Conservation (phyloP, 179 eudicot genomes). For the Corrigiola litoralis region DNA sequence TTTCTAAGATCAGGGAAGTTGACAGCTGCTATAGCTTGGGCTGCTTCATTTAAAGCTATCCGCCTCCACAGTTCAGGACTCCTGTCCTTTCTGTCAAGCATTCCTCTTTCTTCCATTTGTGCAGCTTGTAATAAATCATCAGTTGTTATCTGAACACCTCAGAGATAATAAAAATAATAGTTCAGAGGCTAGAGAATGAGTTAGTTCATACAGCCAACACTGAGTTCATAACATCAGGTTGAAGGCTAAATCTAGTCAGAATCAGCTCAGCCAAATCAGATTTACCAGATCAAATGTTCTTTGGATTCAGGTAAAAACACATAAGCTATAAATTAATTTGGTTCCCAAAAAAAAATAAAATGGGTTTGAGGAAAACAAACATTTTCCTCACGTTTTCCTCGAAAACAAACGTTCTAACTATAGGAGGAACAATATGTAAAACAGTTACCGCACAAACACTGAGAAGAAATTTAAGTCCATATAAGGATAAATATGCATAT, state of each 20-base stretch:
- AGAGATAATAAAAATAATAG: not conserved
- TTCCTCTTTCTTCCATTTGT: conserved; percentile 83
- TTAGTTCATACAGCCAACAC: not conserved
- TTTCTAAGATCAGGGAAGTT: conserved; percentile 79
- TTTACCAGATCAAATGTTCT: not conserved
- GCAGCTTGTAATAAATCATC: conserved; percentile 94
- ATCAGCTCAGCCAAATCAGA: not conserved
- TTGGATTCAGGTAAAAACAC: not conserved
- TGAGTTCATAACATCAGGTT: not conserved
- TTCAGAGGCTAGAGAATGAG: not conserved
- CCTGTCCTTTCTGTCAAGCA: conserved; percentile 72
- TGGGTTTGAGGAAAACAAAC: no score
- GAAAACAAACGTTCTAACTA: no score
- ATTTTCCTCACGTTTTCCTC: no score
- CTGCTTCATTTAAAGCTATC: conserved; percentile 87
- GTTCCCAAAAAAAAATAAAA: no score
- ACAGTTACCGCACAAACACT: no score
- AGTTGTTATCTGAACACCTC: conserved; percentile 59
- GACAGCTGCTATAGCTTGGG: conserved; percentile 76
- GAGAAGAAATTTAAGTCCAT: no score
- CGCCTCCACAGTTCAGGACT: conserved; percentile 80
- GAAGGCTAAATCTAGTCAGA: not conserved
- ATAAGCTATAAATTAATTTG: no score
- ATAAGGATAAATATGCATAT: no score
- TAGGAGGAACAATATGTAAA: no score